These are phyloP conservation scores for Populus davidiana DNA, from an alignment of 345 rosid species.

Conservation along the genomic window DNA sequence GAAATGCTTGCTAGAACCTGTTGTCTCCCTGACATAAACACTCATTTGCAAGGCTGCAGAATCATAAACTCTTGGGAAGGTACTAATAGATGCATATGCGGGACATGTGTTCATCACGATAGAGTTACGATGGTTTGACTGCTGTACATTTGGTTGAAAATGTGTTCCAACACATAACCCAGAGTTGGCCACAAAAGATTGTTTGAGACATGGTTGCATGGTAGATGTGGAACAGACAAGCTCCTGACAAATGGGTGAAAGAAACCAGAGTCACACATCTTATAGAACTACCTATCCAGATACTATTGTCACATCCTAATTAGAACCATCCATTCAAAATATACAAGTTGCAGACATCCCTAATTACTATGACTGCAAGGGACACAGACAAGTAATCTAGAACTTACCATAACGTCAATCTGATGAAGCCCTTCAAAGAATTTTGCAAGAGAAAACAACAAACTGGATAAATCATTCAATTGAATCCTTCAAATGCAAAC, in stretches of 20 bases:
- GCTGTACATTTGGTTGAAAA: slow-evolving; percentile 22
- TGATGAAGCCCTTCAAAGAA: not conserved
- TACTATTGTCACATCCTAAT: not conserved
- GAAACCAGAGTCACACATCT: not conserved
- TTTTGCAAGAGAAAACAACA: slow-evolving; percentile 1
- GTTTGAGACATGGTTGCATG: slow-evolving; percentile 11
- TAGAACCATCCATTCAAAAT: not conserved
- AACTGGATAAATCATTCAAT: slow-evolving; percentile 9
- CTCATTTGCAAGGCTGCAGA: slow-evolving; percentile 25
- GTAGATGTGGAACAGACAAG: slow-evolving; percentile 30
- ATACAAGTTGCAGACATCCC: not conserved
- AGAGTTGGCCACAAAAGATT: slow-evolving; percentile 16
- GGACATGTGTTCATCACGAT: slow-evolving; percentile 15
- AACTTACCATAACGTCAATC: slow-evolving; percentile 7
- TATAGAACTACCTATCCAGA: not conserved
- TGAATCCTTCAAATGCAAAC: slow-evolving; percentile 4
- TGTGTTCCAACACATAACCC: slow-evolving; percentile 21
- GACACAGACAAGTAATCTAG: not conserved
- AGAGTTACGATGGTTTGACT: slow-evolving; percentile 22
- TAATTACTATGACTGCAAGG: not conserved
- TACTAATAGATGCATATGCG: slow-evolving; percentile 17
- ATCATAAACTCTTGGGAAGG: slow-evolving; percentile 26
- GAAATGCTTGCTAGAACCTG: slow-evolving; percentile 17
- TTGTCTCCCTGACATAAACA: slow-evolving; percentile 15
- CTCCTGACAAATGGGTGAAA: slow-evolving; percentile 27